phyloP scores from a whole-genome alignment of 2,329 filamentous ascomycete genomes.

The Pyrenophora seminiperda region DNA sequence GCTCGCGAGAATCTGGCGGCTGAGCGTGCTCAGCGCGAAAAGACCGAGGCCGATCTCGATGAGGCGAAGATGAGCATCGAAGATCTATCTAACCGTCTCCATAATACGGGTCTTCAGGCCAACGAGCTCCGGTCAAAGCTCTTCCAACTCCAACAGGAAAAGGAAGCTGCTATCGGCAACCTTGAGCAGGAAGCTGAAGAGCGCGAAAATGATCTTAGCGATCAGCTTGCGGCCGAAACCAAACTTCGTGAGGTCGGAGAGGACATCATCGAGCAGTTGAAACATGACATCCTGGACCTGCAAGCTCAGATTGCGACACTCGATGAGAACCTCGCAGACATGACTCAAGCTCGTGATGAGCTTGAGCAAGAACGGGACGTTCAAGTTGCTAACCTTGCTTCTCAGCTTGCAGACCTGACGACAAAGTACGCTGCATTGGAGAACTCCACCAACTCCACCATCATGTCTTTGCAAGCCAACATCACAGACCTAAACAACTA shows the following conservation, averaged over 20 bases:
- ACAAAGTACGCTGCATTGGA: constrained; percentile 41
- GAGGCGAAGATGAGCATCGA: constrained; percentile 50
- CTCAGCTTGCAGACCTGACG: constrained; percentile 41
- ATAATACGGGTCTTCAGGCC: constrained; percentile 52
- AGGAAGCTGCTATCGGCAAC: constrained; percentile 46
- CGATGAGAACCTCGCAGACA: constrained; percentile 26
- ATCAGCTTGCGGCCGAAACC: constrained; percentile 48
- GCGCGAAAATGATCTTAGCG: constrained; percentile 48
- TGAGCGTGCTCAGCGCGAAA: constrained; percentile 52
- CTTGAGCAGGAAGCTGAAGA: constrained; percentile 47
- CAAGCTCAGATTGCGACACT: constrained; percentile 38
- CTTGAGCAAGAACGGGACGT: constrained; percentile 39
- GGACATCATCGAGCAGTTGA: constrained; percentile 40
- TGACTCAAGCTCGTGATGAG: constrained; percentile 41
- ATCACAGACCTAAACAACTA: constrained; percentile 51
- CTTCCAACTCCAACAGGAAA: constrained; percentile 53
- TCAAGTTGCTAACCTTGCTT: constrained; percentile 43
- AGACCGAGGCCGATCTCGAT: constrained; percentile 52
- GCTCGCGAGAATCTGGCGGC: constrained; percentile 46
- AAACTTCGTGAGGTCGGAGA: constrained; percentile 48
- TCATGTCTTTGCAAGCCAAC: constrained; percentile 42
- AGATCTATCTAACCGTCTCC: constrained; percentile 48
- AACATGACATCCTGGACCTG: constrained; percentile 43
- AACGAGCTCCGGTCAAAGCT: constrained; percentile 56
- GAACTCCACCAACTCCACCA: constrained; percentile 38